Conservation (phyloP, 495 filamentous ascomycete genomes). For the Aspergillus heteromorphus region DNA sequence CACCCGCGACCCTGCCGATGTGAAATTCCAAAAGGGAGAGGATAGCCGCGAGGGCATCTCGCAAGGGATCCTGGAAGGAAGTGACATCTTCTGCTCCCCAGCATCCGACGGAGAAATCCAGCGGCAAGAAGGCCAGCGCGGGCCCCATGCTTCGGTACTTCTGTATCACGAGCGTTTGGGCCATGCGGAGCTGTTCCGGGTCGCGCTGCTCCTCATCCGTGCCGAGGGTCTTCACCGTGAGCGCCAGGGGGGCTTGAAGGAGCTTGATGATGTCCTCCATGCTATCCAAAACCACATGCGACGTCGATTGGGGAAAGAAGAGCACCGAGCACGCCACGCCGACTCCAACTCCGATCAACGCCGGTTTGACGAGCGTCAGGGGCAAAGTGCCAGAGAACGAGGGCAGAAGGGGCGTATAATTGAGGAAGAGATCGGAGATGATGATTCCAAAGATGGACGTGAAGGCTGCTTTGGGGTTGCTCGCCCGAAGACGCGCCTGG, state of each 20-base stretch:
- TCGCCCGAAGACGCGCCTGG: slow-evolving; percentile 33
- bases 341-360: slow-evolving; percentile 33
- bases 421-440: slow-evolving; percentile 14
- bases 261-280: slow-evolving; percentile 29
- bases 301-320: slow-evolving; percentile 40
- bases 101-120: slow-evolving; percentile 23
- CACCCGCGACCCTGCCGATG: slow-evolving; percentile 8
- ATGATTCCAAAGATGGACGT: slow-evolving; percentile 34
- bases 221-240: slow-evolving; percentile 6
- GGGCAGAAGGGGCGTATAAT: slow-evolving; percentile 13
- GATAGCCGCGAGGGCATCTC: slow-evolving; percentile 11
- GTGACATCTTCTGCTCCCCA: slow-evolving; percentile 19
- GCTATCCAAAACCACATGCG: slow-evolving; percentile 27
- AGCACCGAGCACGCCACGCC: slow-evolving; percentile 32
- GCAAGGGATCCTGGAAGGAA: slow-evolving; percentile 17
- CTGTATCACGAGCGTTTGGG: slow-evolving; percentile 8
- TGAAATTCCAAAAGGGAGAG: slow-evolving; percentile 20
- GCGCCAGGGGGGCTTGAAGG: slow-evolving; percentile 24
- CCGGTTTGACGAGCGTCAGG: slow-evolving; percentile 29
- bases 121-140: slow-evolving; percentile 18
- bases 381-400: slow-evolving; percentile 37
- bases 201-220: slow-evolving; percentile 4
- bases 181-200: slow-evolving; percentile 9
- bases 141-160: slow-evolving; percentile 18
- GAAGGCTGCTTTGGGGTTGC: slow-evolving; percentile 33